Evolutionary conservation across 1,284 basidiomycete species (phyloP), one percentile per base, ranked within the genome.

Genomic region (Xerocomus nothofagi): DNA sequence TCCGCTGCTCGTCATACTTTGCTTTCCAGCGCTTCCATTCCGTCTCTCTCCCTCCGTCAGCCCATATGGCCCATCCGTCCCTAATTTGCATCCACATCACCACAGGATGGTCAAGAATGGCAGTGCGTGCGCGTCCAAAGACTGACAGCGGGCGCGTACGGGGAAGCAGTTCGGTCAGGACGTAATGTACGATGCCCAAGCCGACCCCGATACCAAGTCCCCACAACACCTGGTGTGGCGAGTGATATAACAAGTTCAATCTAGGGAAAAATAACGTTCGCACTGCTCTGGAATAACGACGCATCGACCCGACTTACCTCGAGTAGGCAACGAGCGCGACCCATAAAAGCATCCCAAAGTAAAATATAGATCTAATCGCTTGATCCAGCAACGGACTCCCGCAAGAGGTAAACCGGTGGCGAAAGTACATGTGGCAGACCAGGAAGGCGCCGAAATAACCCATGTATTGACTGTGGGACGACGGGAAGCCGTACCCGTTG

Each of bases 381-480:
- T 55, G 52, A 61, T 91, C 86, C 9, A 88, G 54, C 8, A 77
- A 33, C 23, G 51, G 57, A 37, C 54, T 75, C 17, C 82, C 84
- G 4, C 76, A 81, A 3, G 78, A 71, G 5, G 72, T 63, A 62
- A 87, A 90, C 3, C 77, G 76, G 60, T 91, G 86, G 38, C 84
- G 81, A 55, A 81, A 82, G 53, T 78, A 79, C 45, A 93, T 68
- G 68, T 93, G 91, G 59, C 83, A 79, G 32, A 84, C 64, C 39
- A 93, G 72, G 66, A 93, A 93, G 0, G 86, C 75, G 3, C 83
- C 76, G 60, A 93, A 93, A 69, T 90, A 93, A 5, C 84, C 91
- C 84, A 93, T 88, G 67, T 88, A 93, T 68, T 93, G 91, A 62
- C 88, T 88, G 62, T 93, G 91, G 11, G 88, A 91, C 0, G 90